Evolutionary conservation across 257 asterid species (phyloP).

Genomic region (Capsicum rhomboideum): DNA sequence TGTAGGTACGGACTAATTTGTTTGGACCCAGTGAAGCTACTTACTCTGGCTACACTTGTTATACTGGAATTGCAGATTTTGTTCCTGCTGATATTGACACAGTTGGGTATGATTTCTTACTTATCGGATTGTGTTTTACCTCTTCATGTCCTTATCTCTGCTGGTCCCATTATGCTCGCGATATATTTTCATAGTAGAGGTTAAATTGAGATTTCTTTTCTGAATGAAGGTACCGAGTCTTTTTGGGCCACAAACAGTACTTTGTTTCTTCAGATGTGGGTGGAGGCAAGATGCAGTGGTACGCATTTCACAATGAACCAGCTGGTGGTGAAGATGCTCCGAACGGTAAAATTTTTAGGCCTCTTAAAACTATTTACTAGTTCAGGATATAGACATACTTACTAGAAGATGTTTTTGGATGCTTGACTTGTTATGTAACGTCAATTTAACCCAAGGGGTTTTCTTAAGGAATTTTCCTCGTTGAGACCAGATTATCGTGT

Average conservation of each 20-base stretch:
- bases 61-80: slow-evolving; percentile 95
- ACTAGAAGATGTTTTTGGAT: background rate
- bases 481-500: background rate
- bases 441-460: background rate
- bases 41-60: slow-evolving; percentile 94
- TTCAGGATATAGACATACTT: background rate
- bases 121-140: background rate
- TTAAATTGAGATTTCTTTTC: slow-evolving; percentile 5
- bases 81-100: slow-evolving; percentile 91
- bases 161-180: background rate
- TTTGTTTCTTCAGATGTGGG: slow-evolving; percentile 99
- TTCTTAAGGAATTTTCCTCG: background rate
- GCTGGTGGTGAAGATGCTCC: slow-evolving; percentile 71
- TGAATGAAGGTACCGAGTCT: slow-evolving; percentile 81
- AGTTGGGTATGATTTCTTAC: slow-evolving; percentile 60
- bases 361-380: background rate
- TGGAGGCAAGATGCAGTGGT: slow-evolving; percentile 99
- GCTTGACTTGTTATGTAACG: background rate
- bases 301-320: slow-evolving; percentile 79
- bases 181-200: background rate
- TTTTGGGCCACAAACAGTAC: slow-evolving; percentile 93
- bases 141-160: background rate
- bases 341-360: slow-evolving; percentile 29
- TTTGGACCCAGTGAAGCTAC: slow-evolving; percentile 59
- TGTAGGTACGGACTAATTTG: slow-evolving; percentile 65